Evolutionary conservation across 805 yeast genomes (phyloP), one percentile per base, ranked within the genome.

Genomic region (Kluyveromyces lactis): DNA sequence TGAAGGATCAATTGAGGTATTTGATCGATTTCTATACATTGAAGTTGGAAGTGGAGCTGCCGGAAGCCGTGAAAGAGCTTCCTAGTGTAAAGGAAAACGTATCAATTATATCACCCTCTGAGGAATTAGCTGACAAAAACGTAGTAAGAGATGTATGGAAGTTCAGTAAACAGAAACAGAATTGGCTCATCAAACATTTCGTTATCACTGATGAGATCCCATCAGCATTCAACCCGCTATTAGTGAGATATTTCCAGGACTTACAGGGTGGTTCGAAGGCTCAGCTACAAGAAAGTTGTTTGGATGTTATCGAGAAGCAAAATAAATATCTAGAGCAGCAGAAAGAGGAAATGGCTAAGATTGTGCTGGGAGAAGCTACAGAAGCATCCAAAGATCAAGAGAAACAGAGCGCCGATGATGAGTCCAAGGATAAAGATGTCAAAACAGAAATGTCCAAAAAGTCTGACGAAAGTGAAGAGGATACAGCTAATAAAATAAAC

Each of bases 91-190:
- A 46, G 17, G 36, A 31, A 4, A 51, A 57, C 38, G 33, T 45
- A 38, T 42, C 38, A 4, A 18, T 33, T 13, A 36, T 26, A 3
- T 33, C 26, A 11, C 17, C 37, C 8, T 27, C 33, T 4, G 38
- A 33, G 3, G 44, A 46, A 8, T n/a, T n/a, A n/a, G 44, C 36
- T 7, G 47, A 42, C 10, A 38, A 45, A 17, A 26, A 39, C 24
- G 41, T 35, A 21, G 28, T 33, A 29, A 30, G 38, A 27, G 33
- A 39, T 16, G 49, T 58, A 16, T 61, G 66, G 66, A 61, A 61
- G 36, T 61, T 60, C 35, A 56, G 63, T 26, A 61, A 61, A 36
- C 62, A 57, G 29, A 61, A 61, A 28, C 66, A 61, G 34, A 58
- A 55, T 31, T 61, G 66, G 66, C 41, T 61, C 21, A 41, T 60